Conservation (phyloP, 177 flowering plant species). For the Telopea speciosissima region DNA sequence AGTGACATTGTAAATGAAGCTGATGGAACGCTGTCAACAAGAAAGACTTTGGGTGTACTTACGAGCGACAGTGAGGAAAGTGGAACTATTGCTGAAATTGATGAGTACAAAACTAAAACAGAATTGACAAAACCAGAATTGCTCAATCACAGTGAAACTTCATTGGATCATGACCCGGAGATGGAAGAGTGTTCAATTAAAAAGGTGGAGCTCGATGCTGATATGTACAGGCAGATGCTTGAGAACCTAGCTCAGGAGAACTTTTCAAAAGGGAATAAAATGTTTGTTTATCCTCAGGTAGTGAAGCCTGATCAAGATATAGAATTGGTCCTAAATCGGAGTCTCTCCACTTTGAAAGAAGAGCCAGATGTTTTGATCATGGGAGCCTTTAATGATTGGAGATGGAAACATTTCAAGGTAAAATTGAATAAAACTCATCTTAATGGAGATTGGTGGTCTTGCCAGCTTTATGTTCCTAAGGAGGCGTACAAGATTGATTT, state of each 20-base stretch:
- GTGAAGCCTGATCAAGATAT: constrained; percentile 66
- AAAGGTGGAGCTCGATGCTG: constrained; percentile 43
- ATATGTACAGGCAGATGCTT: constrained; percentile 33
- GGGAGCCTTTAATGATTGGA: constrained; percentile 98
- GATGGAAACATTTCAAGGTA: constrained; percentile 72
- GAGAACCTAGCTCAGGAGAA: constrained; percentile 59
- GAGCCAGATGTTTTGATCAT: constrained; percentile 67
- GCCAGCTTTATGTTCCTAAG: constrained; percentile 67
- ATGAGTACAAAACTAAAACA: constrained; percentile 10
- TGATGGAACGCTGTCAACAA: constrained; percentile 13
- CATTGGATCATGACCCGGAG: constrained; percentile 14
- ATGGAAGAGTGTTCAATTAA: constrained; percentile 23
- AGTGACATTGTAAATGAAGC: constrained; percentile 11
- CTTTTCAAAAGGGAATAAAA: constrained; percentile 40
- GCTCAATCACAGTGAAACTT: constrained; percentile 2
- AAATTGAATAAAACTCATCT: constrained; percentile 62
- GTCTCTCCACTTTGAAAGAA: constrained; percentile 54
- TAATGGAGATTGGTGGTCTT: constrained; percentile 95
- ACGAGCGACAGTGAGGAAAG: constrained; percentile 7
- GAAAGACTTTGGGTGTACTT: constrained; percentile 5
- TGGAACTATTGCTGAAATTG: constrained; percentile 6
- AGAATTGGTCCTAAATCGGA: constrained; percentile 71
- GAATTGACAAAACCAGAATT: constrained; percentile 7
- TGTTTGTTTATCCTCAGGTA: constrained; percentile 64
- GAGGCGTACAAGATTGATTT: constrained; percentile 89